Conservation (phyloP, 208 protist species). For the Herpetomonas samuelpessoai region DNA sequence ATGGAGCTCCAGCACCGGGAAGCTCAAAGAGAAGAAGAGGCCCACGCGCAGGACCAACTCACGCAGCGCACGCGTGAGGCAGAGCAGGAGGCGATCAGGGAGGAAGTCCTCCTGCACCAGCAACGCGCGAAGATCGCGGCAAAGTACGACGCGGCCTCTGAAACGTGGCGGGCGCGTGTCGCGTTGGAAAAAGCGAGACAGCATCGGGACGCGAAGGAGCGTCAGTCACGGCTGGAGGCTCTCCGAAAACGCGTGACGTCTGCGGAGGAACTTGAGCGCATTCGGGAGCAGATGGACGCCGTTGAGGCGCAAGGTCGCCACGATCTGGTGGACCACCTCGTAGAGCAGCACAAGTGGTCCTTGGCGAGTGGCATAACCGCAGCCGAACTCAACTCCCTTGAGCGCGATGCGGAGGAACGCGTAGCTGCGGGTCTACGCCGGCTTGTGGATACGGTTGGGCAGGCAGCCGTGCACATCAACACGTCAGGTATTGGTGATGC, state of each 20-base stretch:
- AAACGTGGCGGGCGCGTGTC: slow-evolving; percentile 39
- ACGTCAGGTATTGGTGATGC: no score
- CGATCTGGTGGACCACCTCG: slow-evolving; percentile 35
- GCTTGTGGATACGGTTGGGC: no score
- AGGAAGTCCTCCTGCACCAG: slow-evolving; percentile 55
- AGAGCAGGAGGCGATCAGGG: slow-evolving; percentile 20
- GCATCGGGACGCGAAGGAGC: slow-evolving; percentile 33
- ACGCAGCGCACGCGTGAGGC: slow-evolving; percentile 25
- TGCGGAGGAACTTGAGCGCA: slow-evolving; percentile 34
- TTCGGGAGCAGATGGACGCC: slow-evolving; percentile 35
- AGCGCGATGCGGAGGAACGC: slow-evolving; percentile 40
- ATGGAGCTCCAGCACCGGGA: slow-evolving; percentile 43
- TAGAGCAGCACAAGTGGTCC: slow-evolving; percentile 58
- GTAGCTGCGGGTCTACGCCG: slow-evolving; percentile 34
- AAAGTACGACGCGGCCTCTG: slow-evolving; percentile 53
- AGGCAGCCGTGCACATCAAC: no score
- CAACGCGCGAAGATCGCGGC: slow-evolving; percentile 59
- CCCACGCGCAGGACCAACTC: slow-evolving; percentile 24
- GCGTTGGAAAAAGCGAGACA: slow-evolving; percentile 37
- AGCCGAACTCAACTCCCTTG: slow-evolving; percentile 44
- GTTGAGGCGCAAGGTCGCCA: slow-evolving; percentile 36
- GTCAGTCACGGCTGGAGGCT: slow-evolving; percentile 26
- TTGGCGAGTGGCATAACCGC: slow-evolving; percentile 43
- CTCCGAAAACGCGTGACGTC: slow-evolving; percentile 31
- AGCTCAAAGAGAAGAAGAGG: slow-evolving; percentile 21